Conservation (phyloP, 73 alveolate genomes). For the Stentor roeselii region DNA sequence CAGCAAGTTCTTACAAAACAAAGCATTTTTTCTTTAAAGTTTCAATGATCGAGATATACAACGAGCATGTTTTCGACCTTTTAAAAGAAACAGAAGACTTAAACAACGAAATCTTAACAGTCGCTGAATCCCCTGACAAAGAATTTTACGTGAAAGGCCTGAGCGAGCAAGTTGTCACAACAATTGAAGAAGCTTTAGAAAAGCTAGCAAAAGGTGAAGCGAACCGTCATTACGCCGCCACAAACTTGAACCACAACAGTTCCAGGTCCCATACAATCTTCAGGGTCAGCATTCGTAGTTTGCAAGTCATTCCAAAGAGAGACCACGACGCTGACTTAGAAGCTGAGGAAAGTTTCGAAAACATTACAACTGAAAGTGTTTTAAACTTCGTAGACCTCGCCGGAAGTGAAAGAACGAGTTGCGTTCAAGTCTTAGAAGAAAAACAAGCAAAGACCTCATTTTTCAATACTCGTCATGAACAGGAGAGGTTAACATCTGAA, state of each 20-base stretch:
- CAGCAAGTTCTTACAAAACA: background rate
- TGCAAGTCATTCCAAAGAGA: constrained; percentile 21
- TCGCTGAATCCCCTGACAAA: background rate
- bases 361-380: constrained; percentile 58
- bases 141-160: constrained; percentile 50
- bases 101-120: background rate
- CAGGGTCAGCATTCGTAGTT: constrained; percentile 52
- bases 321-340: background rate
- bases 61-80: background rate
- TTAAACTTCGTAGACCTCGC: constrained; percentile 95
- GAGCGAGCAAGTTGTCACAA: constrained; percentile 59
- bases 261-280: constrained; percentile 82
- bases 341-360: constrained; percentile 35
- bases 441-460: background rate
- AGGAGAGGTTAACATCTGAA: constrained; percentile 50
- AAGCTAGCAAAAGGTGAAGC: constrained; percentile 68
- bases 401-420: constrained; percentile 93
- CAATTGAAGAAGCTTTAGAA: constrained; percentile 69
- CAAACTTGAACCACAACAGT: constrained; percentile 74
- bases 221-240: constrained; percentile 76
- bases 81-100: background rate
- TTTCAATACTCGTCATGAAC: background rate
- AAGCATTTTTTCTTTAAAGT: background rate
- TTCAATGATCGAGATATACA: background rate
- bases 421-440: background rate